Evolutionary conservation across 495 filamentous ascomycete genomes (phyloP), one percentile per base, ranked within the genome.

Genomic region (Podospora anserina): DNA sequence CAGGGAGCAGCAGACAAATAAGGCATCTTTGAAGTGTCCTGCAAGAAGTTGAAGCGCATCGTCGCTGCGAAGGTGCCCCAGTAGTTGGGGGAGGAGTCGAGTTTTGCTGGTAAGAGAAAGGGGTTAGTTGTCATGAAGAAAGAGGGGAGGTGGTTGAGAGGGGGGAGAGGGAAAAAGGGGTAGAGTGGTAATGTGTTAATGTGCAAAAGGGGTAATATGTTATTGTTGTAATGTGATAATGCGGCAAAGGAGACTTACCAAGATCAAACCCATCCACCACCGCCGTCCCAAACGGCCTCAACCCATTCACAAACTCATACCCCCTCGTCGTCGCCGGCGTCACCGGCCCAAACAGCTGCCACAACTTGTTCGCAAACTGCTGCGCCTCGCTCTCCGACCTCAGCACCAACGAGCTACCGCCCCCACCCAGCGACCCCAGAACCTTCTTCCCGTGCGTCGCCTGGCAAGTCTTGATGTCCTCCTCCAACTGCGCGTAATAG

Each of bases 341-440:
- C 4, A 72, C 63, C 7, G 84, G 84, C 7, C 89, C 89, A 72
- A 91, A 91, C 16, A 88, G 82, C 32, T 82, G 73, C 87, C 87
- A 91, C 34, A 92, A 73, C n/a, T 83, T 78, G 64, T 86, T 76
- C 1, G 88, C 89, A 13, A 88, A 83, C 0, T 72, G 67, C n/a
- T 76, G 75, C 9, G 88, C 88, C 13, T 84, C 78, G 5, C 76
- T 66, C 23, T 81, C 78, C 5, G 77, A 82, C 2, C 79, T 70
- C 72, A 91, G 87, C 39, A 75, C 80, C 57, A 87, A 83, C 39
- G 44, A 65, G 49, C 71, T 71, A 16, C 76, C 82, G 19, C 82
- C 81, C 19, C 88, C 89, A 26, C 88, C 88, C 39, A 91, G 83
- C 53, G 85, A 88, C 11, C 91, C 70, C 23, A 91, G 74, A 56